These are phyloP conservation scores for Apiotrichum gamsii DNA, from an alignment of 1,284 basidiomycete genomes.

Conservation along the genomic window DNA sequence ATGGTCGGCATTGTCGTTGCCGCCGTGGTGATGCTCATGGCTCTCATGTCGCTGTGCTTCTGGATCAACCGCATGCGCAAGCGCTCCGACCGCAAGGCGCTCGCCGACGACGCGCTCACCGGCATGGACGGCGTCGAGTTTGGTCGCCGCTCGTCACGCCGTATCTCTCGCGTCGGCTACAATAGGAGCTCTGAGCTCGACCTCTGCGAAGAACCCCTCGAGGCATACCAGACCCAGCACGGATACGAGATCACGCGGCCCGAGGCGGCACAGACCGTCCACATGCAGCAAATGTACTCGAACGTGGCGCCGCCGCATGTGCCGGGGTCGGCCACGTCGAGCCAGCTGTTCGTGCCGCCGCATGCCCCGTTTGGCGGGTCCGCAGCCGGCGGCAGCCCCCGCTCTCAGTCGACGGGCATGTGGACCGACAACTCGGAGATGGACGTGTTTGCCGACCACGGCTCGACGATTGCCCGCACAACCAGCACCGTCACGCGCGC, in stretches of 20 bases:
- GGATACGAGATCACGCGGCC: constrained; percentile 1
- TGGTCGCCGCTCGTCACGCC: neutral
- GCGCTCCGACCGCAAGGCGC: neutral
- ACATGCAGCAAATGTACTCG: neutral
- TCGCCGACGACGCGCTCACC: constrained; percentile 5
- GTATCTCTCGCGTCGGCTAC: neutral
- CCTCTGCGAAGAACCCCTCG: neutral
- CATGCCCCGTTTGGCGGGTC: neutral
- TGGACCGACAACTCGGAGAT: constrained; percentile 36
- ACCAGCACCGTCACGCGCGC: constrained; percentile 22
- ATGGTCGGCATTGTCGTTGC: constrained; percentile 9
- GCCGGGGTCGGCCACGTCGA: neutral
- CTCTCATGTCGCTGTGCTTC: neutral
- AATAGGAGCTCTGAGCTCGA: neutral
- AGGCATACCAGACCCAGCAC: neutral
- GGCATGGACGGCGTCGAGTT: neutral
- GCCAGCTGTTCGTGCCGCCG: neutral
- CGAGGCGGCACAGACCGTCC: constrained; percentile 10
- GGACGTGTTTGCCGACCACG: constrained; percentile 29
- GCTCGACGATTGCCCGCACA: constrained; percentile 30
- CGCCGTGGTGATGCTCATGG: constrained; percentile 2
- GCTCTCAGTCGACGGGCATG: constrained; percentile 3
- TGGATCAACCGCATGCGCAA: neutral
- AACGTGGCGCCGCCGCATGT: too few species aligned
- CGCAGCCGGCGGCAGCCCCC: neutral